Evolutionary conservation across 345 rosid species (phyloP), one percentile per base, ranked within the genome.

Genomic region (Acer yangbiense): DNA sequence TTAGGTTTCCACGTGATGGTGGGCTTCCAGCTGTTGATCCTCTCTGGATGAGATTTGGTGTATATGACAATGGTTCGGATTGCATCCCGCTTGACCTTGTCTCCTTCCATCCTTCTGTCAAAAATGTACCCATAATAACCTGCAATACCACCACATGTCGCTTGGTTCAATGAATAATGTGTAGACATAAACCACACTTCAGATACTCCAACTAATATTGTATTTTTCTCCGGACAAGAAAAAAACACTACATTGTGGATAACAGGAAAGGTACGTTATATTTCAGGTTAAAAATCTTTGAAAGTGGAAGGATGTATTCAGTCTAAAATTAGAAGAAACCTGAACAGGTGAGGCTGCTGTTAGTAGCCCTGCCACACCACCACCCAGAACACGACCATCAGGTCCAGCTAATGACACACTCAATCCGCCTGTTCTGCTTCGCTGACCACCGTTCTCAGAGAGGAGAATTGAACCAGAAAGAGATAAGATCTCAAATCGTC

Each of bases 121-220:
- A 43, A 76, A 89, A 89, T 58, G 88, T 89, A 67, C 88, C 90
- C 43, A 84, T 81, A 3, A 89, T 79, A 41, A 89, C 85, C 92
- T 89, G 86, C 20, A 77, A 32, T 23, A 55, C 16, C 65, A 58
- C 16, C 54, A 72, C 21, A 39, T 7, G 73, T 35, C 46, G 2
- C 46, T 9, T 43, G 10, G 9, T 9, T 43, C 46, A 43, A 43
- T 43, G 9, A 43, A 43, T 6, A 43, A 52, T 70, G 21, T 27
- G 7, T 10, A 48, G 16, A 46, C n/a, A 14, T 52, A 52, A 52
- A 52, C 16, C 57, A 52, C 57, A 52, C 13, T 52, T 52, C n/a
- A 14, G 3, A 54, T 54, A 14, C 57, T 52, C 57, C 57, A 14
- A 5, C 57, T 52, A 52, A 50, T 52, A 54, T 54, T 54, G 58